Evolutionary conservation across 2,329 filamentous ascomycete genomes (phyloP).

Genomic region (Sporothrix variecibatus): DNA sequence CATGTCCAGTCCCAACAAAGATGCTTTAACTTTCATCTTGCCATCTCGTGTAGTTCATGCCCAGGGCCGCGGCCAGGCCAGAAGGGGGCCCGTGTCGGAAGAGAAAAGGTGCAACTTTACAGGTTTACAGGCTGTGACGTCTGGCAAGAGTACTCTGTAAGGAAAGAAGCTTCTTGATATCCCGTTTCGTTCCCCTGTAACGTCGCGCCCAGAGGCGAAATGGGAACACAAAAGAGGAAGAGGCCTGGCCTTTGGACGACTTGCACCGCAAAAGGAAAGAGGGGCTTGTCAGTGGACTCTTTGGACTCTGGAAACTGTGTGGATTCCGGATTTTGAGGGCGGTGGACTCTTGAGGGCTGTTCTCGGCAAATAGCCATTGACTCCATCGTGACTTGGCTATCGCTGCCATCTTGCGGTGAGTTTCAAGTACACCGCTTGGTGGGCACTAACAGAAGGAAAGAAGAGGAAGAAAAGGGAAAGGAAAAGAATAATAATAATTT

Average conservation of each 20-base stretch:
- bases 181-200: constrained; percentile 5
- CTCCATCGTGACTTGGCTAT: constrained; percentile 9
- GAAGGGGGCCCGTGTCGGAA: neutral
- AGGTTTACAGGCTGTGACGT: neutral
- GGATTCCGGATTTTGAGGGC: neutral
- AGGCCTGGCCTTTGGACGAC: neutral
- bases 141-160: too few species aligned
- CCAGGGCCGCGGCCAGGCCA: constrained; percentile 17
- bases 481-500: neutral
- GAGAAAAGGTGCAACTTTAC: neutral
- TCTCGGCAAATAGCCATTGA: constrained; percentile 17
- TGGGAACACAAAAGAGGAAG: neutral
- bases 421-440: constrained; percentile 15
- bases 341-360: neutral
- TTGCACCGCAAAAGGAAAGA: constrained; percentile 18
- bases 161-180: neutral
- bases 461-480: neutral
- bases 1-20: neutral
- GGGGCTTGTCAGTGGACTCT: neutral
- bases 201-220: neutral
- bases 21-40: neutral
- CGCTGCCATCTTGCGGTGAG: constrained; percentile 10
- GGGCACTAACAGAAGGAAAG: neutral
- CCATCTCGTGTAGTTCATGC: neutral
- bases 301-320: neutral